Conservation (phyloP, 2,329 filamentous ascomycete species). For the Phaeophleospora eucalypticola region DNA sequence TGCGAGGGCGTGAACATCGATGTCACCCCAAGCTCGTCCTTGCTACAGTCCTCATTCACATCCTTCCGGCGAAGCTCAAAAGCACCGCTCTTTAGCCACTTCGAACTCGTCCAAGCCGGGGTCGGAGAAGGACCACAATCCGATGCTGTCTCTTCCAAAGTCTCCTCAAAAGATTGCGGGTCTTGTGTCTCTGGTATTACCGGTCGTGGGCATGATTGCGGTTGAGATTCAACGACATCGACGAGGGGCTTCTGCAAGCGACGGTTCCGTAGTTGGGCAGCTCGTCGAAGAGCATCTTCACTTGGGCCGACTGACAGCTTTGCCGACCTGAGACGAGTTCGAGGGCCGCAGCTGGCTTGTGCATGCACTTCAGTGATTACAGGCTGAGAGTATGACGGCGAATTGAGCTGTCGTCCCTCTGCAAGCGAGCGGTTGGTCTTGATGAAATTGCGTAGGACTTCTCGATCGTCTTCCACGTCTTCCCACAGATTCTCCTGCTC, state of each 20-base stretch:
- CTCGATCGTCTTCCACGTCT: slow-evolving; percentile 16
- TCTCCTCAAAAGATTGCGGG: neutral
- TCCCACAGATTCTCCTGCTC: slow-evolving; percentile 4
- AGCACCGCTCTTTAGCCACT: slow-evolving; percentile 18
- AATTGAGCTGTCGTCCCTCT: neutral
- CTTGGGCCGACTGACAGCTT: slow-evolving; percentile 16
- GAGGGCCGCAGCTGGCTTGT: slow-evolving; percentile 18
- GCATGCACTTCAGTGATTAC: slow-evolving; percentile 10
- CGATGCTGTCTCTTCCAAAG: slow-evolving; percentile 8
- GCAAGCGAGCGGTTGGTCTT: no score
- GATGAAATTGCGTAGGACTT: slow-evolving; percentile 7
- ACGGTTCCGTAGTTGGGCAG: slow-evolving; percentile 15
- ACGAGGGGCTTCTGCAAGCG: neutral
- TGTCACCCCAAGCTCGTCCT: slow-evolving; percentile 20
- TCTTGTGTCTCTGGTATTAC: slow-evolving; percentile 15
- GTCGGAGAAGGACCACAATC: slow-evolving; percentile 21
- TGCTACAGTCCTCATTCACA: slow-evolving; percentile 23
- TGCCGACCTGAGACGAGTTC: slow-evolving; percentile 10
- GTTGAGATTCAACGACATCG: slow-evolving; percentile 4
- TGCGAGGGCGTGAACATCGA: slow-evolving; percentile 20
- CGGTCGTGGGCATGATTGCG: slow-evolving; percentile 13
- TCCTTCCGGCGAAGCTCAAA: slow-evolving; percentile 14
- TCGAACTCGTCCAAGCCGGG: slow-evolving; percentile 24
- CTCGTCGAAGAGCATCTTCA: slow-evolving; percentile 17
- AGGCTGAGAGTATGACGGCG: neutral